Base-by-base conservation (phyloP, 202 grass and related monocot genomes). In the Panicum hallii region DNA sequence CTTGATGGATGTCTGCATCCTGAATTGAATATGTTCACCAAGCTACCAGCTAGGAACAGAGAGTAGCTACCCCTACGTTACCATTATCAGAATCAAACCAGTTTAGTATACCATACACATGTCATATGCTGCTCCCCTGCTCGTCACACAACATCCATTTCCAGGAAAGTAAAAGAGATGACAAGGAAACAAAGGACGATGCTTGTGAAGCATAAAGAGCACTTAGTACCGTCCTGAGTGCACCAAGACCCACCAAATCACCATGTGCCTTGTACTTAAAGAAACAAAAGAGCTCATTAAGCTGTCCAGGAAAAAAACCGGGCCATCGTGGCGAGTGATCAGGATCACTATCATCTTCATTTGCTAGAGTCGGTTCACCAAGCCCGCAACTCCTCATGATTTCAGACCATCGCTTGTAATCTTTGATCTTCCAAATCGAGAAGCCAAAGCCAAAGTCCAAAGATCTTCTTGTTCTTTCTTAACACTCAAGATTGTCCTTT, bases 201-300 rank as follows among this genome's bases (percentile, higher is more conserved):
- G 42, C 75, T 84, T 79, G 50, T 28, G 41, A 50, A 47, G 36
- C 66, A 68, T 55, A 80, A 80, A 23, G 74, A 13, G 56, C 38
- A 73, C 80, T 83, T 56, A 72, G 56, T 75, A 60, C 78, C 70
- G 60, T 48, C 42, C 46, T 70, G 22, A 70, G 14, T 67, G 53
- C 30, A 46, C 5, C 36, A 40, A 79, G 45, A 40, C 49, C 28
- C 41, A 32, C 70, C 75, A 82, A 75, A 55, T 57, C 69, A 80
- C 58, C 77, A 67, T 75, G 26, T 86, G 54, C 38, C 60, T 38
- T 60, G 75, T 78, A 62, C 83, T 63, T 79, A 63, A 86, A 79
- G 54, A 52, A 61, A 78, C 30, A 41, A 70, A 85, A 28, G 9
- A 32, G 20, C 20, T 70, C 75, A 63, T 79, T 53, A 79, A 72